Conservation (phyloP, 371 early-diverging fungal genomes). For the Mortierella sp. region DNA sequence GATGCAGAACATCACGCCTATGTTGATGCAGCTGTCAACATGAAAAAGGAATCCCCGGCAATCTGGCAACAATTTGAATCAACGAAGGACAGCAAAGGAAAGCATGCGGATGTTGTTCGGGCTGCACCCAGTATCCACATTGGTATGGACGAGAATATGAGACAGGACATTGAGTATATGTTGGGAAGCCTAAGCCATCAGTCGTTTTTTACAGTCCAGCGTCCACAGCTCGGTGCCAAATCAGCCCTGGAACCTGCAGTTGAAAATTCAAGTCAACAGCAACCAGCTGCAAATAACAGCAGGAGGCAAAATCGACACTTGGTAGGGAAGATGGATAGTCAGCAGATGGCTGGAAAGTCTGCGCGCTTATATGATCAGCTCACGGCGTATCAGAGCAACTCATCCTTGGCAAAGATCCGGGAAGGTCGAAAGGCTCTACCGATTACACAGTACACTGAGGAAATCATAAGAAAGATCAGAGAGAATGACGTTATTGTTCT, state of each 20-base stretch:
- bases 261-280: slow-evolving; percentile 16
- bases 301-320: slow-evolving; percentile 35
- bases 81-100: slow-evolving; percentile 51
- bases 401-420: slow-evolving; percentile 38
- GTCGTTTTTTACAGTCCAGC: slow-evolving; percentile 40
- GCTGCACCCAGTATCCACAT: slow-evolving; percentile 54
- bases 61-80: slow-evolving; percentile 58
- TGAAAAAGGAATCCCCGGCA: slow-evolving; percentile 51
- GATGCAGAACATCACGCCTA: slow-evolving; percentile 57
- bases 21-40: slow-evolving; percentile 54
- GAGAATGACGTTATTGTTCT: slow-evolving; percentile 71
- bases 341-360: slow-evolving; percentile 52
- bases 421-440: slow-evolving; percentile 45
- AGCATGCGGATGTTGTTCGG: slow-evolving; percentile 41
- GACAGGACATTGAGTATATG: slow-evolving; percentile 44
- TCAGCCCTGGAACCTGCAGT: neutral
- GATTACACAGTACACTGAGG: slow-evolving; percentile 48
- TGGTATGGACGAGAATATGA: slow-evolving; percentile 48
- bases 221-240: slow-evolving; percentile 25
- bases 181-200: slow-evolving; percentile 39
- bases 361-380: slow-evolving; percentile 42
- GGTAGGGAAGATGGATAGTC: slow-evolving; percentile 42
- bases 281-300: neutral
- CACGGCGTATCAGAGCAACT: slow-evolving; percentile 42
- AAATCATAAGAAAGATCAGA: slow-evolving; percentile 65